These are phyloP conservation scores for Ogataea philodendri DNA, from an alignment of 805 yeast species.

Conservation along the genomic window DNA sequence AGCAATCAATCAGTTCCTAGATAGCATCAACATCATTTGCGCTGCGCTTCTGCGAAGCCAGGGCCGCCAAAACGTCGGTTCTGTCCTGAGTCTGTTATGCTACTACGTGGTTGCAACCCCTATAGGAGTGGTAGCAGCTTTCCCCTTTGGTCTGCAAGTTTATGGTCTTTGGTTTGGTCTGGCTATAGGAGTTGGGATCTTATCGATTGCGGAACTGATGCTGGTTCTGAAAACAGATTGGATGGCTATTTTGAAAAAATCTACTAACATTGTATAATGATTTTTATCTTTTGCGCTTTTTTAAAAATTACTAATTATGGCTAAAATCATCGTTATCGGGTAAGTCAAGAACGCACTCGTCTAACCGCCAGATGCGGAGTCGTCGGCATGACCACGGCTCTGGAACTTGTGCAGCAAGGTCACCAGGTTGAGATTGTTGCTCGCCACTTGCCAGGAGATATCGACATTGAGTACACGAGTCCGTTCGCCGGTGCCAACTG, in stretches of 20 bases:
- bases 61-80: constrained; percentile 54
- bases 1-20: constrained; percentile 49
- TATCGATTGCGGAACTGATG: constrained; percentile 2
- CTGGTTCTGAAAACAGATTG: constrained; percentile 2
- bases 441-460: constrained; percentile 55
- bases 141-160: constrained; percentile 38
- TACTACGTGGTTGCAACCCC: constrained; percentile 53
- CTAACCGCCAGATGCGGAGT: constrained; percentile 38
- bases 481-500: constrained; percentile 77
- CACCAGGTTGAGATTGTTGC: constrained; percentile 45
- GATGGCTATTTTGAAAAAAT: not conserved
- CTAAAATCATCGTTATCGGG: constrained; percentile 17
- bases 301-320: constrained; percentile 7
- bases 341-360: not conserved
- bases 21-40: constrained; percentile 44
- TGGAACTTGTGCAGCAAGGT: constrained; percentile 39
- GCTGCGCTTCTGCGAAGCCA: constrained; percentile 53
- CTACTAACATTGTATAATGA: constrained; percentile 12
- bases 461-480: constrained; percentile 50
- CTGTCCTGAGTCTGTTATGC: constrained; percentile 43
- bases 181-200: constrained; percentile 2
- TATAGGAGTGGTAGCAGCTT: constrained; percentile 43
- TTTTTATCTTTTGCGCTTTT: constrained; percentile 1
- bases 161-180: constrained; percentile 48
- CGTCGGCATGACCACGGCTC: constrained; percentile 54